Base-by-base conservation (phyloP, 768 basidiomycete genomes). In the Suillus subalutaceus region DNA sequence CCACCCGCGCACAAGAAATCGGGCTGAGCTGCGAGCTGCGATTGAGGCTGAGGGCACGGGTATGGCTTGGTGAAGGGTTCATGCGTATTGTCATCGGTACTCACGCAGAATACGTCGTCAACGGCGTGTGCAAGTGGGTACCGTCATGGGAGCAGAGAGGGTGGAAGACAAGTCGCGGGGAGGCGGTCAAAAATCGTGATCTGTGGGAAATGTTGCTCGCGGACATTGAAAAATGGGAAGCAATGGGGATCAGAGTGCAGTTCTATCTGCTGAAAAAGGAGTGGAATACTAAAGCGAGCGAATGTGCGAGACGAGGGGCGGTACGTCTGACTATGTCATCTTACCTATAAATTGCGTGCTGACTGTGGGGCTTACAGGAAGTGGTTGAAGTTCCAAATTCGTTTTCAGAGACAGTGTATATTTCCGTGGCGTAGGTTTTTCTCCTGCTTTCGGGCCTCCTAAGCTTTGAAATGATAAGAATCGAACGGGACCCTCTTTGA, bases 21-120 rank as follows among this genome's bases (percentile, higher is more conserved):
- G 80, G 71, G 78, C 78, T n/a, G 78, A 78, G 69, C 73, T 79
- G 0, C 73, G 77, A 18, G 78, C 77, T n/a, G 77, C 68, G 16
- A 67, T 74, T 52, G 63, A 57, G 16, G 73, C 71, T 79, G 37
- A 56, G 56, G 23, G 61, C 71, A 55, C 65, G 72, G 8, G 8
- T 55, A 15, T 79, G 78, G 78, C 62, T 63, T 12, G 72, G 69
- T 8, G 76, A 77, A 55, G 73, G 77, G 26, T 76, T 75, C 63
- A 64, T 60, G 26, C 71, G 74, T n/a, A 65, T 80, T 62, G 73
- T 78, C 12, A 66, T 79, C 53, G 75, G 75, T 20, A 73, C 73
- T 13, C 74, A 79, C 65, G 71, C 72, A 20, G 72, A 77, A 62
- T 79, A 78, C 66, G 70, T 79, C 48, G 72, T 73, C 40, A 57